A percentile compares a stretch with the other conserved stretches of the same genome.
These are phyloP conservation scores for Pyrenophora seminiperda DNA, from an alignment of 2,329 filamentous ascomycete genomes.

Conservation along the genomic window DNA sequence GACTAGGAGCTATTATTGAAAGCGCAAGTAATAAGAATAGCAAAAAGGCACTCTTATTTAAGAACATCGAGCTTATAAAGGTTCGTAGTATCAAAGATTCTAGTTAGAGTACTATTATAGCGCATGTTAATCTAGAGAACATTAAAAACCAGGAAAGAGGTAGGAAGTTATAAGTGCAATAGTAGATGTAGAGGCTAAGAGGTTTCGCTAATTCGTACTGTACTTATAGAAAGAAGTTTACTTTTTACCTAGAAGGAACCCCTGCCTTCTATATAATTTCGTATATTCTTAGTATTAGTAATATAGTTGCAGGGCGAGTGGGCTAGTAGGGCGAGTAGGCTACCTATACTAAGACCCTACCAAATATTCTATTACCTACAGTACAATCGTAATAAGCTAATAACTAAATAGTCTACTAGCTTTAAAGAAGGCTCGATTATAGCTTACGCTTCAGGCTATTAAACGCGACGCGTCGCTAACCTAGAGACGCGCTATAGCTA, in stretches of 20 bases:
- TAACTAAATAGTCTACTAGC: no score
- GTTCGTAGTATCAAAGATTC: constrained; percentile 20
- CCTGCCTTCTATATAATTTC: constrained; percentile 24
- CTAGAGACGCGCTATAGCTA: no score
- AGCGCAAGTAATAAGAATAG: constrained; percentile 1
- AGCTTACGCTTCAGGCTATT: no score
- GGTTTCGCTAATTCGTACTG: constrained; percentile 17
- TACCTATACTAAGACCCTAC: no score
- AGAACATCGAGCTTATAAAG: constrained; percentile 25
- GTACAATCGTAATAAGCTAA: no score
- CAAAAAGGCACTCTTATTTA: constrained; percentile 22
- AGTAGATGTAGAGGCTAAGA: constrained; percentile 2
- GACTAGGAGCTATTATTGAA: constrained; percentile 19
- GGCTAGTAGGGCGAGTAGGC: no score
- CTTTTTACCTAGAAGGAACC: constrained; percentile 22
- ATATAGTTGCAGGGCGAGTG: no score
- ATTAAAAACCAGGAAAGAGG: constrained; percentile 28
- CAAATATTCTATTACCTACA: no score
- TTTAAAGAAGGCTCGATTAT: no score
- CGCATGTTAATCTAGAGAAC: constrained; percentile 25
- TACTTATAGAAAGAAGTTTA: constrained; percentile 25
- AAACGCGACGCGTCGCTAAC: no score
- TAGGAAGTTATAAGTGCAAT: constrained; percentile 19
- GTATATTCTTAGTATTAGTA: constrained; percentile 24
- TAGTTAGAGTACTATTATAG: constrained; percentile 19